Conservation (phyloP, 306 rosid species). For the Dalbergia cochinchinensis region DNA sequence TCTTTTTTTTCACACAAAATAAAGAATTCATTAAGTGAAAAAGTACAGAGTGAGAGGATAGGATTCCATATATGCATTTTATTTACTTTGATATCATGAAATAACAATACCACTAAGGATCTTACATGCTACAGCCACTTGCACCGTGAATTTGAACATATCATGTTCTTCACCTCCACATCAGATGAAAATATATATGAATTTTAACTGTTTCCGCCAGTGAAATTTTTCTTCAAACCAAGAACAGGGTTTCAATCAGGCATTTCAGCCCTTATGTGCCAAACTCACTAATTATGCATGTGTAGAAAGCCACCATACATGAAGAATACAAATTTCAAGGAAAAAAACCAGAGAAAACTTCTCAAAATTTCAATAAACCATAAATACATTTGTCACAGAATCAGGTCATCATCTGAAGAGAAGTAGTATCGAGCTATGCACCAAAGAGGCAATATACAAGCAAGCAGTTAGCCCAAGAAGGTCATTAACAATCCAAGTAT, state of each 20-base stretch:
- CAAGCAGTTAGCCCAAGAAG: slow-evolving; percentile 27
- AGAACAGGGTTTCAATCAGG: slow-evolving; percentile 24
- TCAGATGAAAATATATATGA: slow-evolving; percentile 3
- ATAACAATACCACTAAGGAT: slow-evolving; percentile 24
- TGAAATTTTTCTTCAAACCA: slow-evolving; percentile 28
- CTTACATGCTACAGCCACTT: slow-evolving; percentile 30
- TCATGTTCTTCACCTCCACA: too few species aligned
- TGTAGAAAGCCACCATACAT: slow-evolving; percentile 14
- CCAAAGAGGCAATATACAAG: slow-evolving; percentile 30
- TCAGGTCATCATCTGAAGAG: slow-evolving; percentile 12
- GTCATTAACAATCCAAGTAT: slow-evolving; percentile 13
- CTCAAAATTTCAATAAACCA: slow-evolving; percentile 35
- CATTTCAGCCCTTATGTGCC: slow-evolving; percentile 27
- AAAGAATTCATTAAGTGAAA: slow-evolving; percentile 10
- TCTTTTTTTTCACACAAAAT: not conserved
- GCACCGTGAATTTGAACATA: slow-evolving; percentile 11
- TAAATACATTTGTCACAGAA: slow-evolving; percentile 30
- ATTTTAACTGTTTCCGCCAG: slow-evolving; percentile 14
- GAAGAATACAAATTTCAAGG: slow-evolving; percentile 19
- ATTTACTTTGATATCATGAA: slow-evolving; percentile 36
- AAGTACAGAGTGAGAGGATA: slow-evolving; percentile 6
- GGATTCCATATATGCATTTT: slow-evolving; percentile 13
- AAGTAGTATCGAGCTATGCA: slow-evolving; percentile 20
- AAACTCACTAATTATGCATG: slow-evolving; percentile 2
- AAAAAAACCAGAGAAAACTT: slow-evolving; percentile 19